Evolutionary conservation across 1,284 basidiomycete genomes (phyloP).

Genomic region (Phellopilus nigrolimitatus): DNA sequence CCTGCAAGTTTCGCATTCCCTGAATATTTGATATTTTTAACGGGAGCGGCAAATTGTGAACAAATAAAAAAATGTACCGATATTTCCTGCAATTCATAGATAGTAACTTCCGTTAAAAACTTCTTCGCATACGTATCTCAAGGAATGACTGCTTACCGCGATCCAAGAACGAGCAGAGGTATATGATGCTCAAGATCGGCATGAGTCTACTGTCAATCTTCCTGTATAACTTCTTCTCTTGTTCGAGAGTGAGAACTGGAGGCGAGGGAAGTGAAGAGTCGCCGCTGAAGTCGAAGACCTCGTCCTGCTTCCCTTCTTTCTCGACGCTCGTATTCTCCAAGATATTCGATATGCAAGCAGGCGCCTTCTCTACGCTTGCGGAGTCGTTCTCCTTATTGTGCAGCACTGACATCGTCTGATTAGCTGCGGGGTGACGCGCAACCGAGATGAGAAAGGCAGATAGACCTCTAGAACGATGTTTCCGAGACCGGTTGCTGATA

Average conservation of each 20-base stretch:
- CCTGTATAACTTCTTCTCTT: slow-evolving; percentile 55
- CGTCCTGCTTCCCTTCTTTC: slow-evolving; percentile 2
- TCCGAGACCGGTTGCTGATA: no score
- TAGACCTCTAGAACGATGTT: no score
- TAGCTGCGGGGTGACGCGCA: neutral
- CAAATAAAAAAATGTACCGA: slow-evolving; percentile 34
- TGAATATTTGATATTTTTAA: slow-evolving; percentile 22
- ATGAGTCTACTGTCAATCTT: slow-evolving; percentile 61
- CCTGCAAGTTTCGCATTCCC: slow-evolving; percentile 67
- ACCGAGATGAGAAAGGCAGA: neutral
- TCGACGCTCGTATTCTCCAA: neutral
- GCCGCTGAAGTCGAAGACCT: slow-evolving; percentile 34
- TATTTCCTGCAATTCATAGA: slow-evolving; percentile 41
- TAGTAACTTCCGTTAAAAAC: neutral
- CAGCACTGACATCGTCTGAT: neutral
- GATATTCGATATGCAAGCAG: neutral
- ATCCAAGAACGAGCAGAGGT: slow-evolving; percentile 61
- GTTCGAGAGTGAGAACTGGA: slow-evolving; percentile 41
- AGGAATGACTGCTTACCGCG: slow-evolving; percentile 37
- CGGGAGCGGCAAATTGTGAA: neutral
- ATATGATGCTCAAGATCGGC: slow-evolving; percentile 63
- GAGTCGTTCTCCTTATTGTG: neutral
- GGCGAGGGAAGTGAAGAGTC: slow-evolving; percentile 41
- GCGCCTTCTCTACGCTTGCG: slow-evolving; percentile 8
- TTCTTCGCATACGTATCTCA: neutral